A percentile compares a stretch with the other conserved stretches of the same genome.
Conservation (phyloP, 2,329 filamentous ascomycete species). For the Hymenotorrendiella dingleyae region DNA sequence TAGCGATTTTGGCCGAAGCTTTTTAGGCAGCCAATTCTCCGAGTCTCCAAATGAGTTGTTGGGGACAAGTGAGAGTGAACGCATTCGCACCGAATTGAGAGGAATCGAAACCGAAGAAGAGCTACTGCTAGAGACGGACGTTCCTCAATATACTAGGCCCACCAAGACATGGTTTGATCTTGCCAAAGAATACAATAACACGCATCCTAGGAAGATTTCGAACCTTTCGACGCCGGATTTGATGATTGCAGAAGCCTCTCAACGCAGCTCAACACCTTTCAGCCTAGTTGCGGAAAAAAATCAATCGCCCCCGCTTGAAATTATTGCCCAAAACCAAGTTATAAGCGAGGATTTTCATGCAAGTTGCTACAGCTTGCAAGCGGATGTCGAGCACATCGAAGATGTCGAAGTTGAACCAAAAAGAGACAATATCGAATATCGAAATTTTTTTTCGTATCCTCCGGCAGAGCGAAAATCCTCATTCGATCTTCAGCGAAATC, state of each 20-base stretch:
- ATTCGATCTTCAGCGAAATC: too few species aligned
- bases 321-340: too few species aligned
- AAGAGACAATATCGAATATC: background rate
- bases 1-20: conserved; percentile 5
- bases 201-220: background rate
- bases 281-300: too few species aligned
- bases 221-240: too few species aligned
- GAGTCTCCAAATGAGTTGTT: background rate
- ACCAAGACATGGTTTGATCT: conserved; percentile 5
- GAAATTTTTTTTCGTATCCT: too few species aligned
- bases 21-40: conserved; percentile 9
- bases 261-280: background rate
- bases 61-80: background rate
- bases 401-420: background rate
- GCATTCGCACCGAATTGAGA: background rate
- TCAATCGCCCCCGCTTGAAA: too few species aligned
- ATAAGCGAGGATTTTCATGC: too few species aligned
- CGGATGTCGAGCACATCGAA: background rate
- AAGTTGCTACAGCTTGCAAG: background rate
- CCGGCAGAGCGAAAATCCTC: too few species aligned
- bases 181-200: conserved; percentile 1
- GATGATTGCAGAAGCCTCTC: background rate
- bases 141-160: background rate
- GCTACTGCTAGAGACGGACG: background rate
- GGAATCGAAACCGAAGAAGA: background rate